phyloP scores from a whole-genome alignment of 2,329 filamentous ascomycete genomes.

The Xylariaceae sp. region DNA sequence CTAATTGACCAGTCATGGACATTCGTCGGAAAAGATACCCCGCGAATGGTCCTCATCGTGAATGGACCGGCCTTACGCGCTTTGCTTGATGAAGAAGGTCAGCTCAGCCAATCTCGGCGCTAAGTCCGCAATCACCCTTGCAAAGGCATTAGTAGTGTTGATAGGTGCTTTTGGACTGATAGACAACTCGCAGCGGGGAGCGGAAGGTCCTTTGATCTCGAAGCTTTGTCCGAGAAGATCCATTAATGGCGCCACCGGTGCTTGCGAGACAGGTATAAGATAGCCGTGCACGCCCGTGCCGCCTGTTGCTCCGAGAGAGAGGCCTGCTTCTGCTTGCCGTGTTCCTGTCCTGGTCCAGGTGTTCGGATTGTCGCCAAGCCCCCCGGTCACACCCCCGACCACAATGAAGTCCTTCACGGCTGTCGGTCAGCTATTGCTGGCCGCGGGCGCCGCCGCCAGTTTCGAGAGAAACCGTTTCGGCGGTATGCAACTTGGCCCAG shows the following conservation, averaged over 20 bases:
- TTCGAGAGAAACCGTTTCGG: constrained; percentile 22
- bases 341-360: constrained; percentile 10
- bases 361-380: constrained; percentile 8
- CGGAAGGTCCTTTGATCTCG: not conserved
- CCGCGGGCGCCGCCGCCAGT: constrained; percentile 24
- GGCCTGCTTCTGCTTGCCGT: not conserved
- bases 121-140: not conserved
- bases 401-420: constrained; percentile 28
- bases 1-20: constrained; percentile 5
- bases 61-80: constrained; percentile 1
- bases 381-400: constrained; percentile 12
- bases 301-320: too few species aligned
- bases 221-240: not conserved
- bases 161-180: not conserved
- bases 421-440: constrained; percentile 27
- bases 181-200: not conserved
- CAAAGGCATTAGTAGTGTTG: not conserved
- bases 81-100: constrained; percentile 17
- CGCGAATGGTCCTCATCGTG: constrained; percentile 1
- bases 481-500: constrained; percentile 29
- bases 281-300: not conserved
- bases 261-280: not conserved
- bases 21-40: not conserved
- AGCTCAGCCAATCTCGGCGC: constrained; percentile 3
- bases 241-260: not conserved